Conservation (phyloP, 768 basidiomycete genomes). For the Naganishia randhawae region DNA sequence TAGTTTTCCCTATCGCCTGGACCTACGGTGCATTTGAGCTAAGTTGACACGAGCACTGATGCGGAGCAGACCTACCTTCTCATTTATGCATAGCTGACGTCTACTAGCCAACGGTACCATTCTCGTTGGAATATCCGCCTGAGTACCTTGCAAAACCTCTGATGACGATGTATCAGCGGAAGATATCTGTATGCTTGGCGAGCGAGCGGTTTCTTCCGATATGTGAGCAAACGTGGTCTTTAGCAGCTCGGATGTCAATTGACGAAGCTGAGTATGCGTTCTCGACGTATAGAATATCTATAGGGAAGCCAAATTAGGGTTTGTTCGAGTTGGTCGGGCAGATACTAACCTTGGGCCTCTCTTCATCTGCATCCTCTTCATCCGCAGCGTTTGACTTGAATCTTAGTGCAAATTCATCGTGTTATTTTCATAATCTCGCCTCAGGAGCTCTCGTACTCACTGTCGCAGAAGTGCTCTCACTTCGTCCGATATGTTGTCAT, state of each 20-base stretch:
- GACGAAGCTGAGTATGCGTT: slow-evolving; percentile 91
- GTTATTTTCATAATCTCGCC: background rate
- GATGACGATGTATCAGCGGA: background rate
- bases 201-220: slow-evolving; percentile 3
- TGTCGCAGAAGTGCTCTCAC: slow-evolving; percentile 75
- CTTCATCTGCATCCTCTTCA: slow-evolving; percentile 42
- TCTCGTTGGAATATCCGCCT: slow-evolving; percentile 51
- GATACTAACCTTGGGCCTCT: slow-evolving; percentile 44
- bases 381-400: slow-evolving; percentile 24
- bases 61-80: slow-evolving; percentile 42
- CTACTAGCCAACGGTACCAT: slow-evolving; percentile 84
- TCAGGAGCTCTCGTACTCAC: slow-evolving; percentile 53
- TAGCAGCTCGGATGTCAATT: slow-evolving; percentile 77
- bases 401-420: background rate
- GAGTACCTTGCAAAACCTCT: background rate
- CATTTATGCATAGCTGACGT: slow-evolving; percentile 89
- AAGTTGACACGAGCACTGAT: background rate
- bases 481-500: slow-evolving; percentile 68
- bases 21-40: slow-evolving; percentile 51
- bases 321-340: background rate
- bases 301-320: background rate
- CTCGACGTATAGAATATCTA: slow-evolving; percentile 86
- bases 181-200: background rate
- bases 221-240: slow-evolving; percentile 59
- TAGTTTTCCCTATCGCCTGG: slow-evolving; percentile 54